Evolutionary conservation across 2,329 filamentous ascomycete species (phyloP).

Genomic region (Chaetomiaceae sp.): DNA sequence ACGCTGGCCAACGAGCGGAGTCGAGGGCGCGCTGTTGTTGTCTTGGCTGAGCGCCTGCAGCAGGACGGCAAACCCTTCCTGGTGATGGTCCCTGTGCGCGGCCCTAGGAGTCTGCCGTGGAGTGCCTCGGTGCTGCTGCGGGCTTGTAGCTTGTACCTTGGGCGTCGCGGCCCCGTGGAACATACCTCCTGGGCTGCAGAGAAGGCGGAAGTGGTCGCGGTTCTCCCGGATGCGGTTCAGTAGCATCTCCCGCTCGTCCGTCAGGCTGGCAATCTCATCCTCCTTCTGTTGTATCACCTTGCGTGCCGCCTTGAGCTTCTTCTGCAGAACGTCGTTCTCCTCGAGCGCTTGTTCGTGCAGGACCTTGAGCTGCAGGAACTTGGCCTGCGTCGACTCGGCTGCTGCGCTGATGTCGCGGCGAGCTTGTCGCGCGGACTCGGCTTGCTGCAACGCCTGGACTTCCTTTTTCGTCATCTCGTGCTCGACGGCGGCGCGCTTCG

Average conservation of each 20-base stretch:
- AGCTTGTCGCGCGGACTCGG: slow-evolving; percentile 64
- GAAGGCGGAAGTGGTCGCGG: slow-evolving; percentile 74
- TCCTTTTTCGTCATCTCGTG: slow-evolving; percentile 87
- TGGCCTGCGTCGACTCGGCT: slow-evolving; percentile 50
- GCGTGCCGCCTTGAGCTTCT: slow-evolving; percentile 68
- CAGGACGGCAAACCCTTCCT: slow-evolving; percentile 68
- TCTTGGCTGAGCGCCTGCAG: slow-evolving; percentile 78
- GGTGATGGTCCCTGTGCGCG: slow-evolving; percentile 44
- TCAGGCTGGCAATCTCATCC: slow-evolving; percentile 64
- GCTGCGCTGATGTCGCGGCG: slow-evolving; percentile 49
- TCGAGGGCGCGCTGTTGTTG: slow-evolving; percentile 69
- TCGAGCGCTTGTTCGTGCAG: slow-evolving; percentile 63
- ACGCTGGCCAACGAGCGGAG: slow-evolving; percentile 51
- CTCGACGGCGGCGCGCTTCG: slow-evolving; percentile 84
- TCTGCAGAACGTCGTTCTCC: slow-evolving; percentile 60
- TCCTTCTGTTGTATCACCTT: slow-evolving; percentile 74
- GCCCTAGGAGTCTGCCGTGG: slow-evolving; percentile 49
- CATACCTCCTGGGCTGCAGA: slow-evolving; percentile 69
- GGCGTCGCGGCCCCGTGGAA: slow-evolving; percentile 61
- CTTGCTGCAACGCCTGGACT: slow-evolving; percentile 74
- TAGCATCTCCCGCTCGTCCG: slow-evolving; percentile 72
- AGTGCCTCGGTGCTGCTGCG: slow-evolving; percentile 44
- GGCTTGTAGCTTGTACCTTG: slow-evolving; percentile 43
- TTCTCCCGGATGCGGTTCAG: slow-evolving; percentile 85
- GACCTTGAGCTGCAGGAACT: slow-evolving; percentile 59